Evolutionary conservation across 805 yeast species (phyloP), one percentile per base, ranked within the genome.

Genomic region (Teunomyces barrocoloradensis): DNA sequence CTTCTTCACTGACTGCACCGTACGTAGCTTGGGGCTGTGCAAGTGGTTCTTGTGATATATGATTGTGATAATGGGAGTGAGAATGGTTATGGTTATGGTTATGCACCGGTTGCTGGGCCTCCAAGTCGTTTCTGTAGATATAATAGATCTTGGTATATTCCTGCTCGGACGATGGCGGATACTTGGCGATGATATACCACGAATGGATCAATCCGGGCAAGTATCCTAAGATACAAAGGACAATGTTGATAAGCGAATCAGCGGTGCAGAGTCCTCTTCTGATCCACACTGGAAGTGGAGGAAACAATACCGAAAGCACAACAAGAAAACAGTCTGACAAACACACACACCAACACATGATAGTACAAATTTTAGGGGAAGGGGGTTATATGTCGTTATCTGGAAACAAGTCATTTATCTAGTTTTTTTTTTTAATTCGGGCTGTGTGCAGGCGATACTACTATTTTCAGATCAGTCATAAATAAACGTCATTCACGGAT

Each of bases 271-370:
- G 45, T 1, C 94, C 94, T 42, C 81, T 68, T 58, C 89, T 74
- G 32, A 84, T 72, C 63, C 82, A 65, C 9, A 87, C 90, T 0
- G 91, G 87, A 10, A 86, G 69, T 0, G 94, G 94, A 2, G 95
- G 94, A 59, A 84, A 74, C 43, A 86, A 71, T 43, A 85, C 74
- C 2, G 89, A 84, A 6, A 82, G 60, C 1, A 82, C 53, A 47
- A 82, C 80, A 12, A 87, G 76, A 11, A 81, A 60, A n/a, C 82
- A 59, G 60, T 86, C 91, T 3, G 75, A 62, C 30, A 69, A 53
- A 49, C 75, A 72, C 27, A 57, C 65, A 61, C 67, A 62, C 54
- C 42, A 38, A 38, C 45, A 35, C 43, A 42, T 46, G 17, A 12
- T n/a, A 30, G 6, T 5, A 18, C 15, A n/a, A 21, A 32, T 17